Evolutionary conservation across 495 filamentous ascomycete species (phyloP).

Genomic region (Antarctomyces pellizariae): DNA sequence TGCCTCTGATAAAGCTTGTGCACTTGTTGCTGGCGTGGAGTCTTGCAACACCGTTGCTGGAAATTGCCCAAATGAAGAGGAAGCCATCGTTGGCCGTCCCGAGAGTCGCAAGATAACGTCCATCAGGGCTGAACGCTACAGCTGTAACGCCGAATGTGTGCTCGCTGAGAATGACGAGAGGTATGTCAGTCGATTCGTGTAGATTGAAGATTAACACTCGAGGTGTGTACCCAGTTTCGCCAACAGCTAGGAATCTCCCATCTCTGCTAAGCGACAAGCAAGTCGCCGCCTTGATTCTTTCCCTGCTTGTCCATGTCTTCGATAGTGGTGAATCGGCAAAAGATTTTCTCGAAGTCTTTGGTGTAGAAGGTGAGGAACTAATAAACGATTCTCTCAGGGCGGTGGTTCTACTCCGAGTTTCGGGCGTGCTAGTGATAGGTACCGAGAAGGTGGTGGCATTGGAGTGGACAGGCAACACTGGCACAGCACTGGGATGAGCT

Average conservation of each 20-base stretch:
- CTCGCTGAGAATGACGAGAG: slow-evolving; percentile 66
- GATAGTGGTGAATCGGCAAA: slow-evolving; percentile 36
- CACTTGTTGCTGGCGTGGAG: slow-evolving; percentile 88
- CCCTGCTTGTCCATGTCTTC: slow-evolving; percentile 63
- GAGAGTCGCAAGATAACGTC: slow-evolving; percentile 67
- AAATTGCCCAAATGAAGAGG: slow-evolving; percentile 75
- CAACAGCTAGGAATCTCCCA: slow-evolving; percentile 72
- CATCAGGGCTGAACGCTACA: slow-evolving; percentile 74
- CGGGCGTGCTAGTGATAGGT: slow-evolving; percentile 30
- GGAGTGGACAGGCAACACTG: slow-evolving; percentile 19
- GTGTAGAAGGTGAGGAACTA: slow-evolving; percentile 17
- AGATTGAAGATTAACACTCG: slow-evolving; percentile 77
- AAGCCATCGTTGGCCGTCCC: slow-evolving; percentile 84
- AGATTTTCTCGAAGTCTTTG: slow-evolving; percentile 15
- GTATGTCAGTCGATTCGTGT: slow-evolving; percentile 55
- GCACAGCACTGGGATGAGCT: slow-evolving; percentile 55
- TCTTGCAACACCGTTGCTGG: slow-evolving; percentile 59
- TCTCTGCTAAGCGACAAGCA: slow-evolving; percentile 79
- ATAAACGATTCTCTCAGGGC: slow-evolving; percentile 31
- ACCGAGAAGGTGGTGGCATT: slow-evolving; percentile 33
- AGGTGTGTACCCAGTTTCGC: slow-evolving; percentile 89
- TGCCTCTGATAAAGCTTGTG: slow-evolving; percentile 55
- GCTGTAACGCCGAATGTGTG: slow-evolving; percentile 77
- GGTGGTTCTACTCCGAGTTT: slow-evolving; percentile 33
- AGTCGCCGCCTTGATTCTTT: slow-evolving; percentile 89